Base-by-base conservation (phyloP, 1,284 basidiomycete species). In the Cutaneotrichosporon arboriforme region DNA sequence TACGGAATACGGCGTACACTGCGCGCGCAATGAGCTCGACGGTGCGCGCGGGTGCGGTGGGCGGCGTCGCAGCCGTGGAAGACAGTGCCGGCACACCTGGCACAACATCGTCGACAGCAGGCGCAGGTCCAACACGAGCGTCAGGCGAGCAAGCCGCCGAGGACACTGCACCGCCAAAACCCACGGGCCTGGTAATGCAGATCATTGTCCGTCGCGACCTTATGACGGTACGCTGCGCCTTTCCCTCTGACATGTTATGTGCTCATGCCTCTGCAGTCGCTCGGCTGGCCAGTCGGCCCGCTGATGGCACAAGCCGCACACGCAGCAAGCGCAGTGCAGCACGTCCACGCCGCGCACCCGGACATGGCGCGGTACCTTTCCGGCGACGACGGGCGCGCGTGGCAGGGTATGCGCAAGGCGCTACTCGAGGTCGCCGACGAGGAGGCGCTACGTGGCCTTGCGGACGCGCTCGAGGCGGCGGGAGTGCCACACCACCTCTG, bases 301-400 rank as follows among this genome's bases (percentile, higher is more conserved):
- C 64, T 79, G 52, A 77, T 80, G 65, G 77, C 77, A 2, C 79
- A 80, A 61, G 68, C 75, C 0, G 75, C 78, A 7, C 79, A 80
- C 54, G 78, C 77, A 1, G 66, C 77, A 0, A 75, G 76, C 7
- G 78, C 77, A 1, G 69, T 76, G 8, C 46, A 73, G 46, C 69
- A 73, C 45, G 37, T 57, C 8, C 62, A 67, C 47, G 49, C 59
- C 22, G 60, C 65, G 33, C 55, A 68, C 39, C 62, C 63, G 5
- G 64, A 68, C 21, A 71, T 75, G 34, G 54, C 60, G 55, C 54
- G 57, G 33, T 76, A 76, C 44, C 57, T 72, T 1, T 56, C 61
- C 3, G 65, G 67, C 12, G 64, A 67, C 18, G 62, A 66, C 41
- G 63, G 64, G 1, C 60, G 61, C 46, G 69, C 66, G 10, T 69